Evolutionary conservation across 176 grass and related monocot genomes (phyloP), one percentile per base, ranked within the genome.

Genomic region (Zizania latifolia): DNA sequence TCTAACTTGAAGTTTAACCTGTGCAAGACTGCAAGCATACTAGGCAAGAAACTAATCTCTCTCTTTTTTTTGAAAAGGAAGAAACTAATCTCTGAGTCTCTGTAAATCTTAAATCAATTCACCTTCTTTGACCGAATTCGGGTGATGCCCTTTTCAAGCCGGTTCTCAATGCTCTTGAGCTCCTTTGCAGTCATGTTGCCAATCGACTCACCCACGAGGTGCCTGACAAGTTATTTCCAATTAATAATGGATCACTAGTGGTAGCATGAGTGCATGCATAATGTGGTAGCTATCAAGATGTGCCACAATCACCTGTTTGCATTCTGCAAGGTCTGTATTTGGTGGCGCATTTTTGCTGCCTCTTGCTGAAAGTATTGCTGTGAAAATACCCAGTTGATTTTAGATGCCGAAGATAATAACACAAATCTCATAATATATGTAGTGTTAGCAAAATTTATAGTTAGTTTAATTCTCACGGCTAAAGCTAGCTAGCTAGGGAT

Each of bases 291-390:
- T 17, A 45, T 45, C 43, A 45, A 48, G 44, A 19, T 48, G 44
- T 19, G 1, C 0, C 4, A 46, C 17, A 22, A 22, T 74, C 26
- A 92, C 89, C 62, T 89, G 78, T 92, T 92, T 80, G 83, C 85
- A 36, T 84, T 96, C 58, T 92, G 78, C 65, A 96, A 77, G 64
- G 83, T 62, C 62, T 96, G 93, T 87, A 92, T 92, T 81, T 92
- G 89, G 41, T 89, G 83, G 2, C 31, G 81, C 74, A 96, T 34
- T 63, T 96, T 96, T 57, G 63, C 68, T 40, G 65, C 35, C 83
- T 96, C 92, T 77, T 92, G 93, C 78, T 92, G 84, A 61, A 77
- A 92, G 43, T 85, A 92, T 85, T 96, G 89, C 93, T 96, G 78
- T 81, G 40, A 75, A 79, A 46, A 14, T 53, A 3, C 37, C 16